Base-by-base conservation (phyloP, 1,284 basidiomycete species). In the Leccinum pachyderme region DNA sequence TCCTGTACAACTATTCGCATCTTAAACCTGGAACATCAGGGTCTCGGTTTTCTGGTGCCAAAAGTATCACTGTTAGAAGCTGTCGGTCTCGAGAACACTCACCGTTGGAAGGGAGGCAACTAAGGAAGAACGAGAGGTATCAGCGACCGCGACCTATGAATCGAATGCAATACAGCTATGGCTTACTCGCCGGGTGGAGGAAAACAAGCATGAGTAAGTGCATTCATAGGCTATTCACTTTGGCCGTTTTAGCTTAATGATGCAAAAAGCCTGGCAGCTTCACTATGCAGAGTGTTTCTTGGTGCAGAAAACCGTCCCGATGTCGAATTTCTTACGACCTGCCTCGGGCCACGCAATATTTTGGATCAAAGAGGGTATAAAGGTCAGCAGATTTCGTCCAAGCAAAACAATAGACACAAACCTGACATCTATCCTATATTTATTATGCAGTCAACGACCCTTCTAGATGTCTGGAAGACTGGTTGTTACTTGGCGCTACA, bases 261-360 rank as follows among this genome's bases (percentile, higher is more conserved):
- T 12, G 7, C 3, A 11, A 29, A 15, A 35, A 48, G 47, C 11
- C 29, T 95, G 13, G 86, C 92, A 0, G 83, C 82, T 0, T 85
- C 87, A 0, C 76, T 95, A 24, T 91, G 89, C 68, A 81, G 83
- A 4, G 70, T 88, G 2, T 72, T 95, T 22, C 87, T 95, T 59
- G 81, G 86, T 46, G 77, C 81, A 2, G 83, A 84, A 2, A 87
- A 87, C 62, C 80, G 82, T 4, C 90, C 91, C 61, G 93, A 95
- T 64, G 84, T 88, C 0, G 73, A 96, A 15, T 73, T 97, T 13
- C 89, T 95, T 63, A 89, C 91, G 82, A 94, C 91, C 0, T 90
- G 97, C 46, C 79, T 98, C 7, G 89, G 94, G 53, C 75, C 97
- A 41, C 22, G 11, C 33, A 80, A 48, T 5, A 9, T 48, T 25